phyloP scores from a whole-genome alignment of 2,329 filamentous ascomycete genomes.

The Trichoderma sp. region DNA sequence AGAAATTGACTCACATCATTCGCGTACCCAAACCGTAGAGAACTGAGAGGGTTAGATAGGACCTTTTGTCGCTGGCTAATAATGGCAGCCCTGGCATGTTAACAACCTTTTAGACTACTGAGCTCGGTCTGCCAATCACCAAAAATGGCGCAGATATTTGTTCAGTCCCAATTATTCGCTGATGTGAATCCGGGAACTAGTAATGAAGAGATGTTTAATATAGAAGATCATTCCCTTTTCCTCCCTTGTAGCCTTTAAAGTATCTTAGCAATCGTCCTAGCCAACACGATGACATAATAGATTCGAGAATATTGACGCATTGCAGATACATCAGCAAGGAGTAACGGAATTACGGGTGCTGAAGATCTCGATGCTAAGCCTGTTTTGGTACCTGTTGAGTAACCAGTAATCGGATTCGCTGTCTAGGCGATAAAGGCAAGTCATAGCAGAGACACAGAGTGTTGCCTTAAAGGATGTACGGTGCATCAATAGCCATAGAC shows the following conservation, averaged over 20 bases:
- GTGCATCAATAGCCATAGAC: too few relatives aligned
- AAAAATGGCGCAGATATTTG: neutral
- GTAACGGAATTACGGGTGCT: neutral
- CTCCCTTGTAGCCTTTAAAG: neutral
- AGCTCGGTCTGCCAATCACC: neutral
- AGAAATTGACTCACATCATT: neutral
- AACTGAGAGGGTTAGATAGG: neutral
- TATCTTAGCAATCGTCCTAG: neutral
- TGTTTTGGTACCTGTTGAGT: neutral
- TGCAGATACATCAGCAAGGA: neutral
- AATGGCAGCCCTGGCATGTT: neutral
- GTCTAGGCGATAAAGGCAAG: neutral
- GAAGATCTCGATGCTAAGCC: neutral
- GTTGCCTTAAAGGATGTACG: neutral
- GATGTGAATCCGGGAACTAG: neutral
- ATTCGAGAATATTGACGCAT: neutral
- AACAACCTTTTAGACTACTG: neutral
- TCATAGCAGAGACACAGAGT: neutral
- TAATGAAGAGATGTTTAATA: neutral
- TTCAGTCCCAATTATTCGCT: neutral
- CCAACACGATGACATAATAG: neutral
- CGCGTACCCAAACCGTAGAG: neutral
- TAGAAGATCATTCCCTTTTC: neutral
- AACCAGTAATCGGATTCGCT: neutral
- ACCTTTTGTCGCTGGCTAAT: too few relatives aligned